phyloP scores from a whole-genome alignment of 176 grass and related monocot species.

The Rhynchospora pubera region DNA sequence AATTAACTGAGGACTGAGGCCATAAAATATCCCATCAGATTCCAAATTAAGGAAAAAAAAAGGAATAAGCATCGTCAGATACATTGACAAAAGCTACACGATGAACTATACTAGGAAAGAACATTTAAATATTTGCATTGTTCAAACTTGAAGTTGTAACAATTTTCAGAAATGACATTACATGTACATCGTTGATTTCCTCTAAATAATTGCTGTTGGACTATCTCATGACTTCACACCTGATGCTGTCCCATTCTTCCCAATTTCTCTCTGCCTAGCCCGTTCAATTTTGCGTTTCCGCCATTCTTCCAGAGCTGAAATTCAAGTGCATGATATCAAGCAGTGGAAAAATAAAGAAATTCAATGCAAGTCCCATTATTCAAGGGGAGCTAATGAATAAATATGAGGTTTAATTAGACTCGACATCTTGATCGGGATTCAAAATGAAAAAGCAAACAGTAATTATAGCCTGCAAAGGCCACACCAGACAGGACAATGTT shows the following conservation, averaged over 20 bases:
- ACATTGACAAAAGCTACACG: neutral
- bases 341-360: neutral
- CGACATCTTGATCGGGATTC: too few relatives aligned
- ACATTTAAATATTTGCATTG: neutral
- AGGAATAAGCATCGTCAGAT: neutral
- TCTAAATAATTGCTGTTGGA: neutral
- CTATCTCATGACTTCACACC: conserved; percentile 12
- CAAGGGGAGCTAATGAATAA: too few relatives aligned
- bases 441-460: too few relatives aligned
- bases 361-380: neutral
- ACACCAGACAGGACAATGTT: neutral
- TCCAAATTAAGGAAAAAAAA: neutral
- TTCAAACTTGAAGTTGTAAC: neutral
- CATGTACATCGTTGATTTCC: neutral
- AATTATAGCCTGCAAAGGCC: neutral
- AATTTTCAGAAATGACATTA: neutral
- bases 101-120: neutral
- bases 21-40: neutral
- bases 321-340: conserved; percentile 3
- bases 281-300: conserved; percentile 88
- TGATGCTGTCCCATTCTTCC: conserved; percentile 47
- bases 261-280: conserved; percentile 68
- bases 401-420: too few relatives aligned
- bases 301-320: conserved; percentile 84
- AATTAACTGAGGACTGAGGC: too few relatives aligned